Evolutionary conservation across 1,139 yeast genomes (phyloP).

Genomic region (Geotrichum carabidarum): DNA sequence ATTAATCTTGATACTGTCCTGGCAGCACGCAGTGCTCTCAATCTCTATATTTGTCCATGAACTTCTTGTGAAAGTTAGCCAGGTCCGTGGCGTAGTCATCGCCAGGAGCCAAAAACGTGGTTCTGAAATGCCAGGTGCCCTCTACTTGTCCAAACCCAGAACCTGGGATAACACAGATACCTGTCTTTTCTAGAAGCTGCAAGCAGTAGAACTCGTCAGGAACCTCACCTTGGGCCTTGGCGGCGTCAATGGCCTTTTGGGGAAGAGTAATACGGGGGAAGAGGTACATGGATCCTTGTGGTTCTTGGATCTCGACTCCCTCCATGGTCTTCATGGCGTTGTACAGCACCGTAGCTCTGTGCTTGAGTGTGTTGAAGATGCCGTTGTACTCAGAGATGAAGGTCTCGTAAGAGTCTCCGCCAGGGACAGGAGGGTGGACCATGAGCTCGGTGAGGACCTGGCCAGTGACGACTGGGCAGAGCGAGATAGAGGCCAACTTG

Average conservation of each 20-base stretch:
- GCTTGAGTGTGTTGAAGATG: conserved; percentile 57
- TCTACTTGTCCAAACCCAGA: conserved; percentile 90
- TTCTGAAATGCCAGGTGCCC: conserved; percentile 86
- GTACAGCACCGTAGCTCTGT: conserved; percentile 60
- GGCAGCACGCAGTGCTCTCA: not conserved
- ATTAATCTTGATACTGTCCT: not conserved
- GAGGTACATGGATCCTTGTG: conserved; percentile 96
- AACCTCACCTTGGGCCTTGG: conserved; percentile 47
- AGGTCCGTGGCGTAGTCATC: conserved; percentile 76
- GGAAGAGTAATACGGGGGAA: conserved; percentile 75
- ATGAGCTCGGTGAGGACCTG: conserved; percentile 87
- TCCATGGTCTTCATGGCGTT: conserved; percentile 69
- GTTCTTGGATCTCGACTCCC: conserved; percentile 77
- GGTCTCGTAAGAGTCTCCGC: conserved; percentile 67
- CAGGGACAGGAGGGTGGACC: conserved; percentile 82
- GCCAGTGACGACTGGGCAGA: conserved; percentile 92
- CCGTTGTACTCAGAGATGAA: conserved; percentile 57
- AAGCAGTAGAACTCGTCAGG: conserved; percentile 87
- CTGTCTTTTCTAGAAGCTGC: conserved; percentile 76
- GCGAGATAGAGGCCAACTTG: conserved; percentile 81
- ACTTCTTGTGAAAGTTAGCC: conserved; percentile 67
- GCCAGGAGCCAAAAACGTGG: conserved; percentile 95
- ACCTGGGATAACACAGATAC: conserved; percentile 96
- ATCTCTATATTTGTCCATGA: conserved; percentile 52
- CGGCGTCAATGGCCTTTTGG: conserved; percentile 55